These are phyloP conservation scores for Vigna mungo DNA, from an alignment of 306 rosid genomes.

Conservation along the genomic window DNA sequence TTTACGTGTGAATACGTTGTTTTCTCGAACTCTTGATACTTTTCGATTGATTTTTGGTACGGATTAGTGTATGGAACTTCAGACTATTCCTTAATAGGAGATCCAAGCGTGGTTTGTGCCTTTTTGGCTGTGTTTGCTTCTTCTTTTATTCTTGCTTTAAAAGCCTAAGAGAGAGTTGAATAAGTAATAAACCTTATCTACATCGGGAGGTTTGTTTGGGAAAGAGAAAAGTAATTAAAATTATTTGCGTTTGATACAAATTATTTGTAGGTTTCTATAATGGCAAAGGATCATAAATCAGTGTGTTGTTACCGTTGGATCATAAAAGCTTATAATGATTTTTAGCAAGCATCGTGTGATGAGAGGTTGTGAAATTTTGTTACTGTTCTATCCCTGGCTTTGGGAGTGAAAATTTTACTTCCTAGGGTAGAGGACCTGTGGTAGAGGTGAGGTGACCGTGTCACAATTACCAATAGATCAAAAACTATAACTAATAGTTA, in stretches of 20 bases:
- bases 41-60: constrained; percentile 22
- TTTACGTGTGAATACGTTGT: neutral
- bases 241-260: constrained; percentile 17
- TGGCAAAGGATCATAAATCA: constrained; percentile 3
- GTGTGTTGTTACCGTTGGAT: neutral
- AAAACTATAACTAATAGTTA: too few species aligned
- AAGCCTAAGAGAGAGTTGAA: neutral
- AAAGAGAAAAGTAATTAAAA: neutral
- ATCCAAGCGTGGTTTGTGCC: neutral
- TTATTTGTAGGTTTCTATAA: constrained; percentile 21
- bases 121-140: neutral
- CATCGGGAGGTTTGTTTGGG: neutral
- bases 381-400: constrained; percentile 8
- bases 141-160: neutral
- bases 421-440: neutral
- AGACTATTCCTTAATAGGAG: neutral
- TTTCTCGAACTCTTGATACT: neutral
- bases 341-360: neutral
- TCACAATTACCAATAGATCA: too few species aligned
- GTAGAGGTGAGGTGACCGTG: too few species aligned
- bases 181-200: neutral
- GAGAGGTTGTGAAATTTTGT: constrained; percentile 18
- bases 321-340: neutral
- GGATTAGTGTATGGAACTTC: neutral
- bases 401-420: constrained; percentile 27